Conservation (phyloP, 805 yeast genomes). For the Ogataea philodendri region DNA sequence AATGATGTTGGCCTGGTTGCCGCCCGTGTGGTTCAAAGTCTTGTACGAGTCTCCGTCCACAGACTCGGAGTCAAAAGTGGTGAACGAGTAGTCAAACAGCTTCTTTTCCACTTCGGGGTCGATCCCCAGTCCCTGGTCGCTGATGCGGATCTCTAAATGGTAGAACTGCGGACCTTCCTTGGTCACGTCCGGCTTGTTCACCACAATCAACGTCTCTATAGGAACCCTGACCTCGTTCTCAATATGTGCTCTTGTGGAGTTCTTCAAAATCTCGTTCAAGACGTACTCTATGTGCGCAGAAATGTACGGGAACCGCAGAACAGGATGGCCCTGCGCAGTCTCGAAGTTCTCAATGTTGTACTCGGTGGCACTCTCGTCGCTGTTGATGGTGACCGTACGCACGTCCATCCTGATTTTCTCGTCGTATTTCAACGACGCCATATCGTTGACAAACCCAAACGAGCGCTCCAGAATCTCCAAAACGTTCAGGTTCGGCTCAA, state of each 20-base stretch:
- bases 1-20: constrained; percentile 50
- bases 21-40: constrained; percentile 63
- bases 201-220: constrained; percentile 46
- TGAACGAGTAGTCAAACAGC: constrained; percentile 82
- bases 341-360: constrained; percentile 35
- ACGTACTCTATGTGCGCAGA: constrained; percentile 87
- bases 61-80: constrained; percentile 58
- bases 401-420: constrained; percentile 60
- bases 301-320: constrained; percentile 71
- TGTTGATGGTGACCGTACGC: constrained; percentile 36
- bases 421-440: constrained; percentile 81
- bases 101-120: constrained; percentile 60
- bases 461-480: constrained; percentile 61
- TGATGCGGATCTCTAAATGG: constrained; percentile 62
- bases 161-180: constrained; percentile 26
- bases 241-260: constrained; percentile 83
- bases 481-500: constrained; percentile 66
- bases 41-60: constrained; percentile 53
- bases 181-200: constrained; percentile 28
- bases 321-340: constrained; percentile 16
- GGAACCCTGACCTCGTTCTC: constrained; percentile 57
- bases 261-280: constrained; percentile 81
- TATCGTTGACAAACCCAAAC: constrained; percentile 75
- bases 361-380: constrained; percentile 32
- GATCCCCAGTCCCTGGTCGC: constrained; percentile 91